Evolutionary conservation across 225 moss, liverwort and hornwort genomes (phyloP).

Genomic region (Asterella californica): DNA sequence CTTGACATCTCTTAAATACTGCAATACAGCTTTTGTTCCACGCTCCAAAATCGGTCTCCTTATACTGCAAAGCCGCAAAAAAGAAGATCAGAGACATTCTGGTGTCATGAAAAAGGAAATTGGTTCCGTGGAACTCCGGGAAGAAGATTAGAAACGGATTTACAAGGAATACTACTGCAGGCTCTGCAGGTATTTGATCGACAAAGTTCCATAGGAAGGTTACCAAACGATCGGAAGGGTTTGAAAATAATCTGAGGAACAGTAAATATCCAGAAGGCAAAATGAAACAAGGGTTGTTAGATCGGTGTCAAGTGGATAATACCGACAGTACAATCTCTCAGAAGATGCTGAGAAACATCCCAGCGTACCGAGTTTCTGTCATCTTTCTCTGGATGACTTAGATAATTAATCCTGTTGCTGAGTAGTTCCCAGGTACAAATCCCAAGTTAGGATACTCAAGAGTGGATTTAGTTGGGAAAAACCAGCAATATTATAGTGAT

Average conservation of each 20-base stretch:
- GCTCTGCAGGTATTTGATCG: too few relatives aligned
- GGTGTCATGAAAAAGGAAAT: not conserved
- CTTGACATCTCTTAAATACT: constrained; percentile 67
- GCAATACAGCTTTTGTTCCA: constrained; percentile 75
- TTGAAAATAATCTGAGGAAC: too few relatives aligned
- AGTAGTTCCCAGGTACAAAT: not conserved
- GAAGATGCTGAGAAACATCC: not conserved
- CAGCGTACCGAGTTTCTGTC: not conserved
- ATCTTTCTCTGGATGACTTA: not conserved
- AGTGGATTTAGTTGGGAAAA: too few relatives aligned
- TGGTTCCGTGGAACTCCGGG: too few relatives aligned
- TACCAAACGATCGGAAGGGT: too few relatives aligned
- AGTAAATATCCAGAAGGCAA: too few relatives aligned
- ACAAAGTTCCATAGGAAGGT: too few relatives aligned
- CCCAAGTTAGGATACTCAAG: too few relatives aligned
- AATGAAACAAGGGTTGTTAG: too few relatives aligned
- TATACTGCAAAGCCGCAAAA: constrained; percentile 41
- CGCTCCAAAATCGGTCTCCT: constrained; percentile 77
- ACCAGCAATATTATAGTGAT: not conserved
- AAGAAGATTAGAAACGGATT: too few relatives aligned
- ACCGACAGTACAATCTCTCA: not conserved
- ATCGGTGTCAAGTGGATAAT: not conserved
- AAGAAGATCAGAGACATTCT: not conserved
- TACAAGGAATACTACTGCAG: too few relatives aligned
- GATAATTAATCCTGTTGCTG: not conserved